Percentiles rank a stretch among this genome's conserved stretches.
Conservation (phyloP, 228 moss, liverwort and hornwort species). For the Sphagnum magellanicum region DNA sequence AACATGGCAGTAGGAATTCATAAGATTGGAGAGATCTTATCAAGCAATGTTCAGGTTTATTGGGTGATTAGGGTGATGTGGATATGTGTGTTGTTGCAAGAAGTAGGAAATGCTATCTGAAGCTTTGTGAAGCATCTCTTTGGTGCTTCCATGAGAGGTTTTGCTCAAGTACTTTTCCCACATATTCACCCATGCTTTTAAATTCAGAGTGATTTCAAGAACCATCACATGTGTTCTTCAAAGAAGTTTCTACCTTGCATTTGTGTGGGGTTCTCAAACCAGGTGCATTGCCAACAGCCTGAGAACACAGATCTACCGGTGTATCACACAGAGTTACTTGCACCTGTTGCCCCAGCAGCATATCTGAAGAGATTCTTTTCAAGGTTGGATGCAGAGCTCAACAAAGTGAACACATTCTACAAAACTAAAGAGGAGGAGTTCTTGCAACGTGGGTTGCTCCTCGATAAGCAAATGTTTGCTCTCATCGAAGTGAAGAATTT, state of each 20-base stretch:
- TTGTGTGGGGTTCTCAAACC: not conserved
- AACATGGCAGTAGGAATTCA: too few relatives aligned
- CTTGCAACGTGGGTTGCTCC: constrained; percentile 26
- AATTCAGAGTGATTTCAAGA: too few relatives aligned
- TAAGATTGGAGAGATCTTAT: too few relatives aligned
- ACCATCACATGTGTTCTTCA: not conserved
- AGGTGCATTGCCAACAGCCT: not conserved
- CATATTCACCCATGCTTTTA: too few relatives aligned
- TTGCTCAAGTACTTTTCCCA: too few relatives aligned
- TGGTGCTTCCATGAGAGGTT: not conserved
- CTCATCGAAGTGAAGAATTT: constrained; percentile 25
- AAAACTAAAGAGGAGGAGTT: constrained; percentile 36
- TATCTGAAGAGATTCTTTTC: constrained; percentile 15
- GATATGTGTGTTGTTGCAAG: not conserved
- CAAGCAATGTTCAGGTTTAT: too few relatives aligned
- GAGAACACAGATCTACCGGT: not conserved
- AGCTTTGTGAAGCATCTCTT: not conserved
- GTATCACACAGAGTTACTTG: constrained; percentile 4
- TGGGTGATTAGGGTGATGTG: too few relatives aligned
- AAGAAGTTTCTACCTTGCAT: not conserved
- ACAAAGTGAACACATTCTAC: constrained; percentile 51
- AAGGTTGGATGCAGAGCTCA: constrained; percentile 37
- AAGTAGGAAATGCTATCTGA: not conserved
- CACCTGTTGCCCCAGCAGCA: not conserved
- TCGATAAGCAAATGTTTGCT: constrained; percentile 43